Conservation (phyloP, 805 yeast species). For the Sugiyamaella qingdaonensis region DNA sequence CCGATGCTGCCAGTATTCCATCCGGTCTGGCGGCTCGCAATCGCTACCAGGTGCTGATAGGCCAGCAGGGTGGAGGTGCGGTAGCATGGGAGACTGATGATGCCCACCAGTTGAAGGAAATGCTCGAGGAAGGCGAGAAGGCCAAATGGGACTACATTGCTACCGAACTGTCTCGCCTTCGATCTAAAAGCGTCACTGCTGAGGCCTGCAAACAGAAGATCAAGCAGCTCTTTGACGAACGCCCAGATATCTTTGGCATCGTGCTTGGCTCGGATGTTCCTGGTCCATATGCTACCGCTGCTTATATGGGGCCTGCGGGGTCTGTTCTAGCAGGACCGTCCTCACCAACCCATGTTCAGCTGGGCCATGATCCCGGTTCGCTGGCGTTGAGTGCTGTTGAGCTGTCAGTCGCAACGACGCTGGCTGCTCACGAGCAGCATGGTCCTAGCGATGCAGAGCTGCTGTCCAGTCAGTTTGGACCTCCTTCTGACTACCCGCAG, state of each 20-base stretch:
- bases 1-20: constrained; percentile 58
- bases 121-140: constrained; percentile 65
- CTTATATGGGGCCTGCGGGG: neutral
- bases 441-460: neutral
- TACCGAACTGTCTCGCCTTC: constrained; percentile 50
- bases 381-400: too few species aligned
- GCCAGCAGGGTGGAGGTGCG: constrained; percentile 75
- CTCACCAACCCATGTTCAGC: neutral
- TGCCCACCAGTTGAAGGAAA: constrained; percentile 43
- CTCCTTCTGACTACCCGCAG: neutral
- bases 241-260: constrained; percentile 58
- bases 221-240: constrained; percentile 47
- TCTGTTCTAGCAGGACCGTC: neutral
- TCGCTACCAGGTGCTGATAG: constrained; percentile 73
- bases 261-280: constrained; percentile 22
- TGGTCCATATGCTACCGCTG: neutral
- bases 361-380: neutral
- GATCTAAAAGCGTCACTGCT: constrained; percentile 48
- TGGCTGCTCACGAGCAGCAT: neutral
- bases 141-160: constrained; percentile 69
- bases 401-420: too few species aligned
- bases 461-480: neutral
- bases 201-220: constrained; percentile 54
- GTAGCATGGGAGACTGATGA: constrained; percentile 60
- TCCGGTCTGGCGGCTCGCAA: constrained; percentile 70